Conservation (phyloP, 371 early-diverging fungal genomes). For the Sporodiniella umbellata region DNA sequence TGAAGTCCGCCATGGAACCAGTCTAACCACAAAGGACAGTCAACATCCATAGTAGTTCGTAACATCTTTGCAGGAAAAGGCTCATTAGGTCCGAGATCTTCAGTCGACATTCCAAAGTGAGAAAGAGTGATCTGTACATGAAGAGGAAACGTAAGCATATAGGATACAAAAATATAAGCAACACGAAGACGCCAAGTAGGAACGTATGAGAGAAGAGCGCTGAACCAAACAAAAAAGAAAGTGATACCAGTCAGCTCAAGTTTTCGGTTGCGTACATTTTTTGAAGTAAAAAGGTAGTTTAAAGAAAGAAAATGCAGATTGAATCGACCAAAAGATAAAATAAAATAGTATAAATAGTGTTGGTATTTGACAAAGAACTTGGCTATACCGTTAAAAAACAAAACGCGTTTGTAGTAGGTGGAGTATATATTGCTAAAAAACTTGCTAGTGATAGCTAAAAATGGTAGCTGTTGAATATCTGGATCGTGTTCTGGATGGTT, state of each 20-base stretch:
- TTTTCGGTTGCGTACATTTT: constrained; percentile 65
- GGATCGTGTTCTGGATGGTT: constrained; percentile 93
- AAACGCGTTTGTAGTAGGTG: constrained; percentile 83
- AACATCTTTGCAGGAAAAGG: constrained; percentile 82
- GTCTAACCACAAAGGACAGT: constrained; percentile 91
- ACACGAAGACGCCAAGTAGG: constrained; percentile 63
- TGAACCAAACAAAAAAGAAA: constrained; percentile 82
- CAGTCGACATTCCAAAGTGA: constrained; percentile 95
- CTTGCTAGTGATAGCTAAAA: constrained; percentile 84
- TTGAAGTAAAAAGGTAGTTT: constrained; percentile 56
- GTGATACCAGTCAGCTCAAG: constrained; percentile 72
- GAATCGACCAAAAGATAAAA: constrained; percentile 88
- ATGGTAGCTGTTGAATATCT: constrained; percentile 96
- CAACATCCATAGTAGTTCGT: constrained; percentile 96
- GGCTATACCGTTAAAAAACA: constrained; percentile 78
- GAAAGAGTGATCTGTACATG: constrained; percentile 95
- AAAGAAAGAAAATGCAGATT: constrained; percentile 85
- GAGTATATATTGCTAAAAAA: constrained; percentile 84
- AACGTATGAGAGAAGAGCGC: constrained; percentile 60
- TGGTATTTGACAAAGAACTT: constrained; percentile 76
- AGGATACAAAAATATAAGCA: constrained; percentile 74
- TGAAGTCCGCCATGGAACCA: constrained; percentile 98
- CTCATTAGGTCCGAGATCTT: constrained; percentile 70
- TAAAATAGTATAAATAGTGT: constrained; percentile 82
- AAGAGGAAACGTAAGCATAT: constrained; percentile 81